Conservation (phyloP, 2,329 filamentous ascomycete genomes). For the Trichophyton schoenleinii region DNA sequence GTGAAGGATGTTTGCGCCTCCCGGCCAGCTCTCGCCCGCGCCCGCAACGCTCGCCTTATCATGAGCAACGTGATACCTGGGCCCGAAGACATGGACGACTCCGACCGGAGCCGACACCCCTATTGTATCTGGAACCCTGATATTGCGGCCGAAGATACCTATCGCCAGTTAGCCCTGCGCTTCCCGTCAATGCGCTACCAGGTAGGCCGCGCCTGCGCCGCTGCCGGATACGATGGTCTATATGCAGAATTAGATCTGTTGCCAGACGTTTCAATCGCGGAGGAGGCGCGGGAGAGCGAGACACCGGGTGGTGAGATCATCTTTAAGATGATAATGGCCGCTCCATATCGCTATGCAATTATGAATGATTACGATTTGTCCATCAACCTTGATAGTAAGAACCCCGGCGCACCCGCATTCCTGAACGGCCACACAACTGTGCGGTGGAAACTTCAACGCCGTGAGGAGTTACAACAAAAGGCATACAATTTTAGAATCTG, state of each 20-base stretch:
- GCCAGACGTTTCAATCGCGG: constrained; percentile 30
- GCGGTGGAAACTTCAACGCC: constrained; percentile 16
- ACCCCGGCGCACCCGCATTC: constrained; percentile 5
- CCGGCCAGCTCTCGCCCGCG: not conserved
- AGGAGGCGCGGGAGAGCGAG: constrained; percentile 27
- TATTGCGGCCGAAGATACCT: constrained; percentile 26
- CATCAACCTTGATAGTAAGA: constrained; percentile 11
- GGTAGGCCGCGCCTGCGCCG: constrained; percentile 31
- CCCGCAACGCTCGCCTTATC: constrained; percentile 1
- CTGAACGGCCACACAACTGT: constrained; percentile 30
- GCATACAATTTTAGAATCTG: not conserved
- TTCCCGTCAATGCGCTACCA: constrained; percentile 29
- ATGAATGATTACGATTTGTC: constrained; percentile 29
- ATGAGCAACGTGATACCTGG: constrained; percentile 3
- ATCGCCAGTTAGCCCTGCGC: constrained; percentile 20
- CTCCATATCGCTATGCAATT: constrained; percentile 18
- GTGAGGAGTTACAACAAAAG: constrained; percentile 5
- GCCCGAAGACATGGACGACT: constrained; percentile 3
- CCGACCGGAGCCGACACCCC: constrained; percentile 14
- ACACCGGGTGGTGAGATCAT: constrained; percentile 17
- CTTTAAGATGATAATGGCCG: constrained; percentile 22
- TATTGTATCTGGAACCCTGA: constrained; percentile 36
- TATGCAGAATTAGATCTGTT: constrained; percentile 28
- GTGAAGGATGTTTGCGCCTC: not conserved
- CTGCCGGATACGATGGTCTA: constrained; percentile 26